Base-by-base conservation (phyloP, 441 rosid species). In the Geranium incanum region DNA sequence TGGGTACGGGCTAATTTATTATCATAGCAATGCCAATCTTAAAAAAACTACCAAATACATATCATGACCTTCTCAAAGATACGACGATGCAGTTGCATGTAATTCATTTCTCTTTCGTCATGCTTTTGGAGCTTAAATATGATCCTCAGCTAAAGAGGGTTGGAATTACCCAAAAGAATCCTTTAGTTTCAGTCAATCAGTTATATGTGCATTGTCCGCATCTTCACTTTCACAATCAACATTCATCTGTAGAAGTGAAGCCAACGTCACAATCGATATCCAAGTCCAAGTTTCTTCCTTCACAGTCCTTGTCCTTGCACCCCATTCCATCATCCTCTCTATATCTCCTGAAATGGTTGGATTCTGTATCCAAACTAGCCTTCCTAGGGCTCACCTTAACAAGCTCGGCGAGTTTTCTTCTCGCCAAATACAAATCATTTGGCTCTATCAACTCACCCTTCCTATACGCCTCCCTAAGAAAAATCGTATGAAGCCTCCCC, bases 391-490 rank as follows among this genome's bases (percentile, higher is more conserved):
- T 89, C 72, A 81, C 13, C 84, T 89, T 74, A 67, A 95, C 90
- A 77, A 95, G 81, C 79, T 87, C 96, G 4, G 84, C 90, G 83
- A 95, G 81, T 71, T 75, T 92, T 79, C 97, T 86, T 82, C 97
- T 84, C 0, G 95, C 96, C 80, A 87, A 78, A 78, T 94, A 90
- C 80, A 94, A 80, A 71, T 82, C 86, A 82, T 90, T 90, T 5
- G 91, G 86, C 50, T 80, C 80, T 3, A 86, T 75, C 75, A 92
- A 78, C 64, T 83, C 74, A 33, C 86, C 97, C 74, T 90, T 88
- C 75, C 84, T 89, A 71, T 89, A 91, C 1, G 90, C 94, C 78
- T 94, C 97, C 80, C 98, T 87, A 12, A 90, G 86, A 74, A 91
- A 91, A 70, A 93, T 83, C 0, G 91, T 89, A 73, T 91, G 97